A percentile compares a stretch with the other conserved stretches of the same genome.
These are phyloP conservation scores for Actinidia polygama DNA, from an alignment of 179 eudicot genomes.

Conservation along the genomic window DNA sequence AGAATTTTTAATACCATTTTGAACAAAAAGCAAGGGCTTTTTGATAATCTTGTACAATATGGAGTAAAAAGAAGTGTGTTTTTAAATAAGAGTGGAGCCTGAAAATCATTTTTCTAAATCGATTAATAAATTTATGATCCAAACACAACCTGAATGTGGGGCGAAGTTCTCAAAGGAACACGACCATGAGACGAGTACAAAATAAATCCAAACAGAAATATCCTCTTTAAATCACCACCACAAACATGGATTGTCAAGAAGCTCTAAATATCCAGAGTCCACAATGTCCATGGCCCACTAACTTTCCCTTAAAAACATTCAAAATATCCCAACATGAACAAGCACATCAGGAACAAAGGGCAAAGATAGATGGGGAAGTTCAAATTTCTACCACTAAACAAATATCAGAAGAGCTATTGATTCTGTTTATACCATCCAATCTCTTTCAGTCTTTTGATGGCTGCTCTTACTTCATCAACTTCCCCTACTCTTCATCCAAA, in stretches of 20 bases:
- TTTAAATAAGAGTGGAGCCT: no score
- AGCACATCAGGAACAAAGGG: constrained; percentile 3
- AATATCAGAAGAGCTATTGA: background rate
- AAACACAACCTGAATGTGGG: no score
- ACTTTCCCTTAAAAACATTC: constrained; percentile 19
- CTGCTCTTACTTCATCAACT: constrained; percentile 62
- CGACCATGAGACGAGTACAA: constrained; percentile 12
- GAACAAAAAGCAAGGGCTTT: no score
- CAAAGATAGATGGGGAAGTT: background rate
- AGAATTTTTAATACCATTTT: no score
- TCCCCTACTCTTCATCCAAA: constrained; percentile 45
- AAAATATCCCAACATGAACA: background rate
- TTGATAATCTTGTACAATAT: no score
- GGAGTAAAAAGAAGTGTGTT: no score
- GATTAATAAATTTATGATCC: no score
- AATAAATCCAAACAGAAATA: constrained; percentile 32
- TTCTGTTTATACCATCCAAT: background rate
- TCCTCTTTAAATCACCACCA: constrained; percentile 45
- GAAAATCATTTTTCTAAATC: no score
- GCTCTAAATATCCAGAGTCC: constrained; percentile 49
- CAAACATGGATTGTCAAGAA: constrained; percentile 40
- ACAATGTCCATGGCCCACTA: constrained; percentile 29
- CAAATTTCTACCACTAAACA: background rate
- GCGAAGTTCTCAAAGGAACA: no score
- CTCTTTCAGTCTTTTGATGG: constrained; percentile 38